Conservation (phyloP, 805 yeast genomes). For the Saccharomycopsis malanga region DNA sequence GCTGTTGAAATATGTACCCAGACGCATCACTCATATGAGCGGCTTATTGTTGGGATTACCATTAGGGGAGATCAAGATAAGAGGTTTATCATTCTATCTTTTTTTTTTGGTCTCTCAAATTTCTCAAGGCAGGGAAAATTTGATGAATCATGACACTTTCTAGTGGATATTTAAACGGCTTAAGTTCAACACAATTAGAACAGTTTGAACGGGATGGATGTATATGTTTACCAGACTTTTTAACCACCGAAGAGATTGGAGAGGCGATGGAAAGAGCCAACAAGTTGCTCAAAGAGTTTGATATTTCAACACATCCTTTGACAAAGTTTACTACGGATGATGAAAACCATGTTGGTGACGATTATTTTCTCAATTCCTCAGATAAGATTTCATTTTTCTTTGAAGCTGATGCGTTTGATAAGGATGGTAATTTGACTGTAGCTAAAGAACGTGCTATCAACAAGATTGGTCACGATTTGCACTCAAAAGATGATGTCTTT, state of each 20-base stretch:
- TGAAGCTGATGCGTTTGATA: slow-evolving; percentile 62
- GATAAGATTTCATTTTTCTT: slow-evolving; percentile 65
- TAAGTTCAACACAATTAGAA: slow-evolving; percentile 34
- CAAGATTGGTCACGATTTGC: slow-evolving; percentile 76
- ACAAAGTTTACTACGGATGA: slow-evolving; percentile 62
- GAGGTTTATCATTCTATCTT: no score
- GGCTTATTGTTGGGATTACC: no score
- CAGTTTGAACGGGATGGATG: slow-evolving; percentile 52
- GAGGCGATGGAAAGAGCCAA: slow-evolving; percentile 38
- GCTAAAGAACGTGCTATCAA: slow-evolving; percentile 56
- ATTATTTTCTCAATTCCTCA: slow-evolving; percentile 60
- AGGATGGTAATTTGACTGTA: slow-evolving; percentile 37
- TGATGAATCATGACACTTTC: neutral
- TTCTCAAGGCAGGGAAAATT: no score
- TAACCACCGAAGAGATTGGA: slow-evolving; percentile 36
- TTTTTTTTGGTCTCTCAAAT: no score
- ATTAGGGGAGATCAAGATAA: no score
- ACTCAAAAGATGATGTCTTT: slow-evolving; percentile 47
- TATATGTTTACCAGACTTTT: slow-evolving; percentile 50
- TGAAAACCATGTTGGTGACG: slow-evolving; percentile 62
- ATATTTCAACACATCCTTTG: slow-evolving; percentile 52
- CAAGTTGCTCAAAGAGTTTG: slow-evolving; percentile 41
- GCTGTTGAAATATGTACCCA: no score
- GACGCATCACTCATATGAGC: no score
- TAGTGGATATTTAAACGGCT: neutral